phyloP scores from a whole-genome alignment of 2,329 filamentous ascomycete species.

The Penicillium italicum region DNA sequence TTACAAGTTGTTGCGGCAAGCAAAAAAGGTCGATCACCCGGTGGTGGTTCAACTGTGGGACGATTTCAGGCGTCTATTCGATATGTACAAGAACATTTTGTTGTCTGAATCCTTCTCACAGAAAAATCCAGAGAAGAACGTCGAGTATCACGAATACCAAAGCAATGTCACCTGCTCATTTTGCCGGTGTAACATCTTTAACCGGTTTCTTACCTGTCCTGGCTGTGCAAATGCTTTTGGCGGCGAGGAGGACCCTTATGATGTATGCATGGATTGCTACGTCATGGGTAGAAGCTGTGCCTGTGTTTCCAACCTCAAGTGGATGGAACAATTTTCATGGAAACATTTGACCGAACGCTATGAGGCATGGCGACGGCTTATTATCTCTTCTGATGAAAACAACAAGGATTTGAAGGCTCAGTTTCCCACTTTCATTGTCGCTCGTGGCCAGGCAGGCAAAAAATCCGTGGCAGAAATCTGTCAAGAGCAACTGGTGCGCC shows the following conservation, averaged over 20 bases:
- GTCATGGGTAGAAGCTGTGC: constrained; percentile 92
- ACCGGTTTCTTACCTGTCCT: constrained; percentile 89
- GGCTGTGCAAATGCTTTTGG: constrained; percentile 67
- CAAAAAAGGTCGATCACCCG: constrained; percentile 45
- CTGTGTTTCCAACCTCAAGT: constrained; percentile 78
- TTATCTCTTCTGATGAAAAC: constrained; percentile 69
- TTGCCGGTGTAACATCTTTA: constrained; percentile 94
- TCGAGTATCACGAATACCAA: constrained; percentile 78
- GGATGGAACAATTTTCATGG: constrained; percentile 94
- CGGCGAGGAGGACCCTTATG: constrained; percentile 77
- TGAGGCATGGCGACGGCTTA: constrained; percentile 74
- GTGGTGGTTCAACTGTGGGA: constrained; percentile 68
- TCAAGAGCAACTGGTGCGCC: constrained; percentile 74
- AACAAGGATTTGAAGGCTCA: constrained; percentile 52
- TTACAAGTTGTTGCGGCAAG: constrained; percentile 54
- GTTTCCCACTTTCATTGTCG: constrained; percentile 61
- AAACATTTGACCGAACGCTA: constrained; percentile 71
- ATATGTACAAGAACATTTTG: constrained; percentile 72
- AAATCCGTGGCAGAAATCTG: constrained; percentile 90
- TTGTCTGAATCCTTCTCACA: constrained; percentile 80
- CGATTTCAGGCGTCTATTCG: constrained; percentile 79
- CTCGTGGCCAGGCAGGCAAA: constrained; percentile 62
- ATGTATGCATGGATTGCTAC: constrained; percentile 97
- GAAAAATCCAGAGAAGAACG: constrained; percentile 57
- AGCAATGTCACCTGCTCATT: constrained; percentile 94